These are phyloP conservation scores for Saccharomycopsis hybrid DNA, from an alignment of 1,139 yeast genomes.

Conservation along the genomic window DNA sequence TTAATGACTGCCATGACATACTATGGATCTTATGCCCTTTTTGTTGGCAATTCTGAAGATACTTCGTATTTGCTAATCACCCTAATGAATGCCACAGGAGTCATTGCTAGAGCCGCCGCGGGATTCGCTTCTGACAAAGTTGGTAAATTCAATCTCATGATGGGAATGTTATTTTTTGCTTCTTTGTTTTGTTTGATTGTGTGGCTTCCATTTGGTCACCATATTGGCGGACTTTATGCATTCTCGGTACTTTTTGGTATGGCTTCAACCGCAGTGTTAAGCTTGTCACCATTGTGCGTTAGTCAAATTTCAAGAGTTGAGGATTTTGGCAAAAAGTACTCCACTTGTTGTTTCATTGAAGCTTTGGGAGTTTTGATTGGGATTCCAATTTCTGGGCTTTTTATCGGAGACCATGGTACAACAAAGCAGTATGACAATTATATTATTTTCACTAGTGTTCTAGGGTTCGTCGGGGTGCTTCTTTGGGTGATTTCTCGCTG, in stretches of 20 bases:
- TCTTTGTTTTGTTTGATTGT: conserved; percentile 37
- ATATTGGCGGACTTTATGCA: conserved; percentile 34
- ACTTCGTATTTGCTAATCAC: conserved; percentile 48
- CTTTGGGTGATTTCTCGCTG: conserved; percentile 12
- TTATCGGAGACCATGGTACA: conserved; percentile 29
- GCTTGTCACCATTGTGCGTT: conserved; percentile 43
- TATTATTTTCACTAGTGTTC: conserved; percentile 11
- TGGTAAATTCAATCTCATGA: conserved; percentile 54
- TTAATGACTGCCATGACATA: conserved; percentile 48
- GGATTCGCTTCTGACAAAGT: conserved; percentile 46
- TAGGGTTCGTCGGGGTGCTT: conserved; percentile 9
- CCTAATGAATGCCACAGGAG: conserved; percentile 51
- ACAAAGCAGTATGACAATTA: conserved; percentile 12
- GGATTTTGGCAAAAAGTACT: conserved; percentile 62
- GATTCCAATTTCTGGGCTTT: conserved; percentile 48
- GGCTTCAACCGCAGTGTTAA: conserved; percentile 42
- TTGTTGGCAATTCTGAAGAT: conserved; percentile 46
- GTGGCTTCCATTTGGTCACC: conserved; percentile 50
- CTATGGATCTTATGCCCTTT: conserved; percentile 48
- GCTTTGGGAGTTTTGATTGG: conserved; percentile 48
- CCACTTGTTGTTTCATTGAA: conserved; percentile 60
- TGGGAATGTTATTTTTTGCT: conserved; percentile 36
- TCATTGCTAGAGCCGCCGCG: conserved; percentile 52
- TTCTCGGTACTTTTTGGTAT: conserved; percentile 50
- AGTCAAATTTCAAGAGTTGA: conserved; percentile 61